Evolutionary conservation across 2,329 filamentous ascomycete species (phyloP), one percentile per base, ranked within the genome.

Genomic region (Xenosphaeropsis pyriputrescens): DNA sequence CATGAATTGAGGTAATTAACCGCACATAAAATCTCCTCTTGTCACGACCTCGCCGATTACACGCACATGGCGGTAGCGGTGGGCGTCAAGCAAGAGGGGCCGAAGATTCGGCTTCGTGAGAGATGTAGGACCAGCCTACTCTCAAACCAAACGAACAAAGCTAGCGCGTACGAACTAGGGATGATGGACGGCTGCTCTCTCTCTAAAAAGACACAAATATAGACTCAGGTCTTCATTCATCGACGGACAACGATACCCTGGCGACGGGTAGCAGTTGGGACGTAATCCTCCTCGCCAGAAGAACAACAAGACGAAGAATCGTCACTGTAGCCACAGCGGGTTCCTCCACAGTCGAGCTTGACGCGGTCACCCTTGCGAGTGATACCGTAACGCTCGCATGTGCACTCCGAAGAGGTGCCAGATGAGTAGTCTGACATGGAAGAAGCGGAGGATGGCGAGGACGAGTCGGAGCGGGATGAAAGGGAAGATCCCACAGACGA

Each of bases 361-460:
- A 96, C 82, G 54, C 88, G 79, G 61, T 93, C 82, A 56, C 88
- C 86, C 60, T 80, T 79, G 64, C 86, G 83, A 47, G 88, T 95
- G 68, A 96, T 93, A 51, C 88, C 89, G 67, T 91, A 95, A 65
- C 88, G 84, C 62, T 95, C 85, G 65, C 89, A 96, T 47, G 80
- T 86, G 75, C 91, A 96, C 58, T 71, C 72, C 54, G 72, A 79
- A 63, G 75, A 77, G 53, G 81, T 85, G 61, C 70, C 70, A 45
- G 81, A 81, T 44, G 78, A 83, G 68, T 85, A 88, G 50, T 79
- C 81, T 39, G 80, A 79, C 49, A 81, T 68, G 43, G 75, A 79
- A 29, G 54, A 61, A 34, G 59, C 59, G 37, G 77, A 88, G 62
- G 65, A 81, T 52, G 80, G 76, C 44, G 74, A 79, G 43, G 77